Conservation (phyloP, 495 filamentous ascomycete genomes). For the Clohesyomyces aquaticus region DNA sequence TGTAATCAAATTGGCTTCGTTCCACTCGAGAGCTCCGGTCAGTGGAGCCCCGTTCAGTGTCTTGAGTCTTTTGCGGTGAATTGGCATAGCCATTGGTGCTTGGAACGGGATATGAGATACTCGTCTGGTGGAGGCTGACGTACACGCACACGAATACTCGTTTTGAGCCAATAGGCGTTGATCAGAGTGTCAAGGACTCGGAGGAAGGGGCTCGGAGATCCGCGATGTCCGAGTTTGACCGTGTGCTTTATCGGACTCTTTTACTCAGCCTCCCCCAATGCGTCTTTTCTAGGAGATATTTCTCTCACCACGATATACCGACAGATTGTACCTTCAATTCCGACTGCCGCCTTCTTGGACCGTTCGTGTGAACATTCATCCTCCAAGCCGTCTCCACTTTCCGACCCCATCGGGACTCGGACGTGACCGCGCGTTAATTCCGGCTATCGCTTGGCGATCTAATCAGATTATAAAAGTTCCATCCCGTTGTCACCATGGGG, state of each 20-base stretch:
- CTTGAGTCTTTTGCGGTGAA: slow-evolving; percentile 15
- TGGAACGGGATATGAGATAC: background rate
- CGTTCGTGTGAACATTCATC: background rate
- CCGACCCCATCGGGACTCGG: slow-evolving; percentile 5
- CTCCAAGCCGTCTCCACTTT: slow-evolving; percentile 12
- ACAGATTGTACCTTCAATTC: no score
- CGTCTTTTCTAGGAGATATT: no score
- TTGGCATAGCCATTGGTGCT: slow-evolving; percentile 15
- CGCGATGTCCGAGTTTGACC: background rate
- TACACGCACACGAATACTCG: background rate
- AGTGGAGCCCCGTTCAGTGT: slow-evolving; percentile 31
- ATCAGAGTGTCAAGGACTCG: background rate
- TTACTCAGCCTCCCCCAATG: no score
- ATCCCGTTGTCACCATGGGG: slow-evolving; percentile 12
- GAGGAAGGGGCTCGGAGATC: slow-evolving; percentile 3
- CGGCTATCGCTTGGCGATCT: slow-evolving; percentile 34
- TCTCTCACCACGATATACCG: no score
- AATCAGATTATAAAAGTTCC: slow-evolving; percentile 34
- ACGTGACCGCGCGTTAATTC: slow-evolving; percentile 24
- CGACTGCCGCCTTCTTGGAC: background rate
- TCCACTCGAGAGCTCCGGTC: slow-evolving; percentile 21
- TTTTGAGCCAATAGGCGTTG: no score
- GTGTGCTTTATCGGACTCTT: no score
- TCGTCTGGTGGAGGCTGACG: slow-evolving; percentile 1
- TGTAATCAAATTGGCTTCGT: slow-evolving; percentile 6